phyloP scores from a whole-genome alignment of 106 monocot genomes.

The Platanthera zijinensis region DNA sequence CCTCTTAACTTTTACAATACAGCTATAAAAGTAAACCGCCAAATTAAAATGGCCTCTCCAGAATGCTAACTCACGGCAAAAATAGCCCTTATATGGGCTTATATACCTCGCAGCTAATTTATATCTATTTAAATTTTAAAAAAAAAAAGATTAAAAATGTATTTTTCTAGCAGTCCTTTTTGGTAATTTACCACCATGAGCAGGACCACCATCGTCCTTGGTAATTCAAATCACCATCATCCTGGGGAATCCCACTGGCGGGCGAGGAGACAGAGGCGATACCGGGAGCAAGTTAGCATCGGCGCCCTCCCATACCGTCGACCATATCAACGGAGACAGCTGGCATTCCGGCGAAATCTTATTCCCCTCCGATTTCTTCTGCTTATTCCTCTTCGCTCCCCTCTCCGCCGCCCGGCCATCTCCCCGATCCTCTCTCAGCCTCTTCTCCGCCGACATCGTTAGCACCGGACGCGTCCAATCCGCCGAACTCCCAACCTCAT shows the following conservation, averaged over 20 bases:
- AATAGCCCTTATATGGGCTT: too few relatives aligned
- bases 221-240: not conserved
- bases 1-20: too few relatives aligned
- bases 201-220: not conserved
- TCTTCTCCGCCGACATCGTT: constrained; percentile 3
- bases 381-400: not conserved
- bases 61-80: too few relatives aligned
- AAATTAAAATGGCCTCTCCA: too few relatives aligned
- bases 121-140: too few relatives aligned
- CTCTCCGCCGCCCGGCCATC: not conserved
- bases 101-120: too few relatives aligned
- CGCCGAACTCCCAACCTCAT: constrained; percentile 30
- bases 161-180: too few relatives aligned
- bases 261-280: constrained; percentile 18
- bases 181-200: too few relatives aligned
- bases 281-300: constrained; percentile 15
- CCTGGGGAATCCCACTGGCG: constrained; percentile 15
- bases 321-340: constrained; percentile 35
- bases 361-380: not conserved
- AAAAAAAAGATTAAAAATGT: too few relatives aligned
- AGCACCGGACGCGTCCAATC: not conserved
- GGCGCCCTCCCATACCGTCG: constrained; percentile 9
- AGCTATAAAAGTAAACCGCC: too few relatives aligned
- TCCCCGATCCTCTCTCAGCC: constrained; percentile 5
- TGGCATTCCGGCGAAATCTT: not conserved